Conservation (phyloP, 805 yeast genomes). For the Groenewaldozyma salmanticensis region DNA sequence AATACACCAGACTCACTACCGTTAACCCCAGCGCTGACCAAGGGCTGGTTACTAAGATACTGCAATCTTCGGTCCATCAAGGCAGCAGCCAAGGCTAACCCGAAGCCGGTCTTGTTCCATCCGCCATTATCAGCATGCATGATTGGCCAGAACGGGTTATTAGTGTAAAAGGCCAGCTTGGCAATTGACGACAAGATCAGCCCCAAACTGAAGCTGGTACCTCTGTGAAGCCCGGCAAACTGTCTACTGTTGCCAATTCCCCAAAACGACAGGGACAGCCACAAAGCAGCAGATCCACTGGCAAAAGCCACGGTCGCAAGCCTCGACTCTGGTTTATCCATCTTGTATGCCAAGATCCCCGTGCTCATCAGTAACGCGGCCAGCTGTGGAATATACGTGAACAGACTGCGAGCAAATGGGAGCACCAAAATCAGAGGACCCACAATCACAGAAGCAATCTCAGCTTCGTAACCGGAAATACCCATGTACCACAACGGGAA, state of each 20-base stretch:
- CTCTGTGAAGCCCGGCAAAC: constrained; percentile 30
- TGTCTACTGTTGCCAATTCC: constrained; percentile 27
- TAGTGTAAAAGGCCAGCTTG: constrained; percentile 68
- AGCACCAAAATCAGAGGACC: constrained; percentile 50
- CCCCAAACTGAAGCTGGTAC: constrained; percentile 59
- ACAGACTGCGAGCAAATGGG: constrained; percentile 33
- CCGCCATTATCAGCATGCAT: constrained; percentile 85
- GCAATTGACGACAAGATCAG: constrained; percentile 61
- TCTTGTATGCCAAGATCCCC: constrained; percentile 69
- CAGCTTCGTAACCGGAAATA: constrained; percentile 85
- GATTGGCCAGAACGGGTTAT: constrained; percentile 95
- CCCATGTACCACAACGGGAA: constrained; percentile 99
- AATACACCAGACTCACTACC: constrained; percentile 22
- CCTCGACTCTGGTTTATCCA: constrained; percentile 60
- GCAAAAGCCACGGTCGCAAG: constrained; percentile 60
- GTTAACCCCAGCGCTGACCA: neutral
- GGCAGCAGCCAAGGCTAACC: constrained; percentile 54
- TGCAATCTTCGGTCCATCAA: constrained; percentile 48
- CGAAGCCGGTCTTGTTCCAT: constrained; percentile 59
- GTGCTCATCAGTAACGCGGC: constrained; percentile 45
- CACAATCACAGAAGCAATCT: constrained; percentile 40
- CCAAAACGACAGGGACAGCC: constrained; percentile 48
- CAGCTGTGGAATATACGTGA: constrained; percentile 40
- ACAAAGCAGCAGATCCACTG: constrained; percentile 47
- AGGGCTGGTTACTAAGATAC: neutral